Base-by-base conservation (phyloP, 1,139 yeast genomes). In the Geotrichum restrictum region DNA sequence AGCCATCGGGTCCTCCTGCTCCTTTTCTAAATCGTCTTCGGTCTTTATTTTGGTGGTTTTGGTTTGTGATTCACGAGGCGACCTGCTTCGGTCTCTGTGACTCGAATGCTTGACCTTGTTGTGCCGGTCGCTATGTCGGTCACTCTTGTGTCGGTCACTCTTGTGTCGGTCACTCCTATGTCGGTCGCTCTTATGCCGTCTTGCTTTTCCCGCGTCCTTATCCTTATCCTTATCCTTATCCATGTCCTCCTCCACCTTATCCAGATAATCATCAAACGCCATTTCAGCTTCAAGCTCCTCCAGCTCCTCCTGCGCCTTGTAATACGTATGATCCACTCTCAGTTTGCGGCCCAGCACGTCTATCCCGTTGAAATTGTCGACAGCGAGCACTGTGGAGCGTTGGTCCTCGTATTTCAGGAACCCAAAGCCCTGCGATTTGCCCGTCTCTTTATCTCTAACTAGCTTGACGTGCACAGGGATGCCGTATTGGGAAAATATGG, bases 401-500 rank as follows among this genome's bases (percentile, higher is more conserved):
- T 82, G 88, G 62, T 88, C 89, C 60, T 83, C 91, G 64, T 87
- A 93, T 66, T 88, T 86, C 58, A 93, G 69, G 70, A 83, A 89
- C 5, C 86, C 94, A 73, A 84, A 88, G 6, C 96, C 95, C 51
- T 78, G 76, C 7, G 88, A 80, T 57, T 79, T 78, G 1, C 91
- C 89, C 0, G 87, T 77, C 2, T 79, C 80, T 55, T 73, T 74
- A 63, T 88, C 93, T 54, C 89, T 76, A n/a, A 81, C 76, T 54
- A 93, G 71, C 53, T 85, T 81, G 39, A 91, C 67, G 64, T 86
- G 89, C 0, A 87, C 84, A 0, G 97, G 96, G 27, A 83, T 77
- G 0, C 98, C 98, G 67, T 78, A 93, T 65, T 93, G 98, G 3
- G 96, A 85, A 65, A 93, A 93, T 38, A 91, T 80, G 0, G 82